Percentiles rank a stretch among this genome's conserved stretches.
Evolutionary conservation across 495 filamentous ascomycete genomes (phyloP).

Genomic region (Penicillium chermesinum): DNA sequence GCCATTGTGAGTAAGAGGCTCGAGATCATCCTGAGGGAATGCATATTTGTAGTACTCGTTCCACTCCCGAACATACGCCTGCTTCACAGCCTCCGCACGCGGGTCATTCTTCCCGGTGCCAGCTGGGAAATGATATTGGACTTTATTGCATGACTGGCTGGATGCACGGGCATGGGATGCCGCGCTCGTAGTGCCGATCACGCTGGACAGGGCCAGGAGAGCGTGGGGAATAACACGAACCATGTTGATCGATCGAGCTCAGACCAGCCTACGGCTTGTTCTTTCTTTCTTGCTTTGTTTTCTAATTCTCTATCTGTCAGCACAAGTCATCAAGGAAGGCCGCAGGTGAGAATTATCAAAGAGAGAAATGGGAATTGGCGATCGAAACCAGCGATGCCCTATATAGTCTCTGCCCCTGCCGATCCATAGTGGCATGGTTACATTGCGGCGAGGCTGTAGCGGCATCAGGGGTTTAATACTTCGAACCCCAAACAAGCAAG

Average conservation of each 20-base stretch:
- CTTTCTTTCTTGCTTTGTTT: background rate
- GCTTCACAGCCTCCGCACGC: constrained; percentile 16
- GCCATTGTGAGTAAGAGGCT: constrained; percentile 14
- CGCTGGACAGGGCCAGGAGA: constrained; percentile 10
- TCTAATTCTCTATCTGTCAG: no score
- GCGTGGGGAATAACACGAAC: constrained; percentile 4
- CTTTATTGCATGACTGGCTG: constrained; percentile 9
- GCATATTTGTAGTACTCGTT: constrained; percentile 18
- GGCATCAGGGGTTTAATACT: background rate
- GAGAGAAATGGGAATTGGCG: background rate
- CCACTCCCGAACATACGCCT: constrained; percentile 21
- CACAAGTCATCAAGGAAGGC: no score
- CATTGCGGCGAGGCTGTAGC: constrained; percentile 2
- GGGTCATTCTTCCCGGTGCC: constrained; percentile 17
- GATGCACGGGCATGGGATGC: background rate
- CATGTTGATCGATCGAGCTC: constrained; percentile 6
- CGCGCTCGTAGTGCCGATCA: constrained; percentile 1
- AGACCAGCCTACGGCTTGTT: background rate
- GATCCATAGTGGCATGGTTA: constrained; percentile 13
- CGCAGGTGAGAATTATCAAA: background rate
- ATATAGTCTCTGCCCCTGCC: constrained; percentile 2
- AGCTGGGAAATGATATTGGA: constrained; percentile 18
- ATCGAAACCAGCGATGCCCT: background rate
- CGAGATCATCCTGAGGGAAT: constrained; percentile 14
- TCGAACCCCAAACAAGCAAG: no score